These are phyloP conservation scores for Lichtheimia ornata DNA, from an alignment of 371 early-diverging fungal species.

Conservation along the genomic window DNA sequence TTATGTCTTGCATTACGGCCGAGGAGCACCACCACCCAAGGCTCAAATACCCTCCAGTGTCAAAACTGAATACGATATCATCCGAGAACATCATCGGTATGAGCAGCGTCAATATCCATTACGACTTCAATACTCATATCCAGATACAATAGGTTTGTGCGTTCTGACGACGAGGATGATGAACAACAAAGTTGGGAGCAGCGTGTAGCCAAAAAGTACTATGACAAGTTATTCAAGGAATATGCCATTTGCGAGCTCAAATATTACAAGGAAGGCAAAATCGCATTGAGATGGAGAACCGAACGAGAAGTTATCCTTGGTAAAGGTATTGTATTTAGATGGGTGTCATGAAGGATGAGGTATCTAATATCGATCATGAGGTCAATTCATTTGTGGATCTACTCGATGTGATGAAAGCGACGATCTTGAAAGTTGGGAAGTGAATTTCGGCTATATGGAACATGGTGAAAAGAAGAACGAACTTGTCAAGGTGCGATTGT, in stretches of 20 bases:
- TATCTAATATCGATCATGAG: constrained; percentile 15
- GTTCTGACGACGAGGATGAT: constrained; percentile 35
- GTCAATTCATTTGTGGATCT: constrained; percentile 75
- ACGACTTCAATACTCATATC: not conserved
- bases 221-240: constrained; percentile 84
- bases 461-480: constrained; percentile 73
- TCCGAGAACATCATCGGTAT: constrained; percentile 33
- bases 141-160: constrained; percentile 23
- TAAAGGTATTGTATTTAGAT: constrained; percentile 54
- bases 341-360: not conserved
- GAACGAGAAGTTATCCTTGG: constrained; percentile 76
- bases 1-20: constrained; percentile 45
- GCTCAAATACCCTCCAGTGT: constrained; percentile 21
- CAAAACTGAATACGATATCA: constrained; percentile 67
- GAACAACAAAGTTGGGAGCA: constrained; percentile 70
- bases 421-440: constrained; percentile 78
- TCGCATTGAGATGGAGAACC: constrained; percentile 86
- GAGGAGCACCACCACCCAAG: constrained; percentile 1
- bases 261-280: constrained; percentile 73
- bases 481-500: constrained; percentile 79
- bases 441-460: constrained; percentile 83
- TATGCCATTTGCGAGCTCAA: constrained; percentile 80
- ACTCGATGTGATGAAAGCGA: constrained; percentile 51
- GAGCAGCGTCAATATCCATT: not conserved
- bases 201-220: constrained; percentile 82